Percentiles rank a stretch among this genome's conserved stretches.
phyloP scores from a whole-genome alignment of 805 yeast species.

The Wickerhamomyces sydowiorum region DNA sequence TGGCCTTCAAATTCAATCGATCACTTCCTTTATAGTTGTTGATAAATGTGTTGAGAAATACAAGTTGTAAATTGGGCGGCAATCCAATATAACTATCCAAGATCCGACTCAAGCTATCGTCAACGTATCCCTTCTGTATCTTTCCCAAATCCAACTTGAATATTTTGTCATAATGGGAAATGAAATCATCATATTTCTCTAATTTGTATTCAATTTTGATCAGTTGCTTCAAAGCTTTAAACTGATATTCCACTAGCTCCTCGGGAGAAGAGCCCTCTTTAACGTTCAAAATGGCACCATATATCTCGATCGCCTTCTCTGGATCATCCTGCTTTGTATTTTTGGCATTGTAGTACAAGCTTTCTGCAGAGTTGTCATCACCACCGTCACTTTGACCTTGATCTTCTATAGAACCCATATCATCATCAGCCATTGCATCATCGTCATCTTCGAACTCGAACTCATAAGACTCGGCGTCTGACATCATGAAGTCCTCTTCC shows the following conservation, averaged over 20 bases:
- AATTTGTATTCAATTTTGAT: constrained; percentile 18
- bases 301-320: constrained; percentile 13
- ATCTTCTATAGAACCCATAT: constrained; percentile 8
- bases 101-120: constrained; percentile 34
- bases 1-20: constrained; percentile 43
- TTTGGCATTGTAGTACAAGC: constrained; percentile 22
- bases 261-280: constrained; percentile 30
- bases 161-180: constrained; percentile 3
- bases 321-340: constrained; percentile 19
- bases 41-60: constrained; percentile 27
- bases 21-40: constrained; percentile 23
- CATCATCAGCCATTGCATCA: constrained; percentile 8
- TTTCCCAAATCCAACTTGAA: constrained; percentile 8
- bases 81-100: constrained; percentile 25
- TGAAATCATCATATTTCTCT: constrained; percentile 10
- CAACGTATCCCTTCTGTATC: constrained; percentile 22
- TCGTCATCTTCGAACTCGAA: constrained; percentile 22
- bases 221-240: constrained; percentile 20
- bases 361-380: constrained; percentile 23
- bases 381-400: constrained; percentile 24
- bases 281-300: constrained; percentile 22
- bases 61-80: constrained; percentile 14
- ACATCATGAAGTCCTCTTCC: constrained; percentile 22
- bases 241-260: constrained; percentile 17
- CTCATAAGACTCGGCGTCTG: constrained; percentile 24